Evolutionary conservation across 2,329 filamentous ascomycete species (phyloP).

Genomic region (Exophiala oligosperma): DNA sequence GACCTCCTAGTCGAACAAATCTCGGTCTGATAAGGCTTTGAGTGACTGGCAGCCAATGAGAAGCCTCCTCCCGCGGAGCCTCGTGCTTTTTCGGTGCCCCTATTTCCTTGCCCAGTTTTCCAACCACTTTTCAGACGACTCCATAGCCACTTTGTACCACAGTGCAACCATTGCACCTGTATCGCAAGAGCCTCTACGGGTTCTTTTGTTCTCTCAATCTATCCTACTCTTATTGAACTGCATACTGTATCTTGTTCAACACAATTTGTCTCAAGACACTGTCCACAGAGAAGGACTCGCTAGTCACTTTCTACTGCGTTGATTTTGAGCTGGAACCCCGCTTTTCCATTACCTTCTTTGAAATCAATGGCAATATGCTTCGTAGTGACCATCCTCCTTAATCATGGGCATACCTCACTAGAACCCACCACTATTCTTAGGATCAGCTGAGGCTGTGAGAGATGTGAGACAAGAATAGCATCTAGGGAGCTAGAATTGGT

Average conservation of each 20-base stretch:
- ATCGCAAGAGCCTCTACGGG: not conserved
- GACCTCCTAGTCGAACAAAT: not conserved
- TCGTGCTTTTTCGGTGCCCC: too few relatives aligned
- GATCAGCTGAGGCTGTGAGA: not conserved
- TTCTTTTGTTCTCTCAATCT: not conserved
- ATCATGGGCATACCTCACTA: not conserved
- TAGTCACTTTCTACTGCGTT: not conserved
- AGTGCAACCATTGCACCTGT: not conserved
- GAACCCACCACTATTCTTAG: conserved; percentile 3
- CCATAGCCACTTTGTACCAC: not conserved
- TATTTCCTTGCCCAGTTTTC: too few relatives aligned
- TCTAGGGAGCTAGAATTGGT: not conserved
- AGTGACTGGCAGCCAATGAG: not conserved
- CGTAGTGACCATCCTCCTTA: conserved; percentile 3
- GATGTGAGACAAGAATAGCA: conserved; percentile 2
- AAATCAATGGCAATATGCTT: conserved; percentile 1
- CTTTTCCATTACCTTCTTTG: too few relatives aligned
- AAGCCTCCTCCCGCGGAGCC: not conserved
- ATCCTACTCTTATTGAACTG: not conserved
- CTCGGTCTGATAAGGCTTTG: not conserved
- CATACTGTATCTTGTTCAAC: not conserved
- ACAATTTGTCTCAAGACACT: not conserved
- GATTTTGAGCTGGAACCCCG: too few relatives aligned
- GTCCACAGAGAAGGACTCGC: not conserved
- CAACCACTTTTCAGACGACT: too few relatives aligned